phyloP scores from a whole-genome alignment of 1,284 basidiomycete genomes.

The Pseudozyma hubeiensis region DNA sequence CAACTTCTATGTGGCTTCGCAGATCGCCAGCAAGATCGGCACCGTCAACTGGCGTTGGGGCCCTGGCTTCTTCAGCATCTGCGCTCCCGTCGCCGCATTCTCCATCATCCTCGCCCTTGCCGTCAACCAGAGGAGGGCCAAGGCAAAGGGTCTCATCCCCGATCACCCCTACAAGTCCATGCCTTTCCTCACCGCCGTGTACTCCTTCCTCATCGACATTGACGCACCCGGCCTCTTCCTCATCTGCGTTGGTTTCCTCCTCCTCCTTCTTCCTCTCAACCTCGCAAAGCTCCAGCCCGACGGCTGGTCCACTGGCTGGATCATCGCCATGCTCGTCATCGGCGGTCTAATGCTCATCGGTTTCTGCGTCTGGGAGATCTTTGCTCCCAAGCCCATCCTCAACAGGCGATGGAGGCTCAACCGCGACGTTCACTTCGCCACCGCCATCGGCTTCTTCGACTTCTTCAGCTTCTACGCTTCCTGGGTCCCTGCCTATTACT shows the following conservation, averaged over 20 bases:
- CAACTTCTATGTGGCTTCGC: conserved; percentile 58
- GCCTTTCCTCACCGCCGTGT: conserved; percentile 14
- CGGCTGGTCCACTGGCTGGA: conserved; percentile 59
- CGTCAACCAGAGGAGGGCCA: conserved; percentile 58
- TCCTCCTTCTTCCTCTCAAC: conserved; percentile 62
- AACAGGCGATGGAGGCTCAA: conserved; percentile 61
- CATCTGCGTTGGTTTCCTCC: conserved; percentile 61
- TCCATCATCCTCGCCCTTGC: conserved; percentile 60
- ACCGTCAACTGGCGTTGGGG: conserved; percentile 63
- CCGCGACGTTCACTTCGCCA: conserved; percentile 63
- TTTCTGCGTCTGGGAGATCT: conserved; percentile 55
- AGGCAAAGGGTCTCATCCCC: conserved; percentile 51
- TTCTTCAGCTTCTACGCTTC: conserved; percentile 63
- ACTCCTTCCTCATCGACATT: conserved; percentile 53
- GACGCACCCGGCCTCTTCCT: conserved; percentile 63
- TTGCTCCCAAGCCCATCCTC: conserved; percentile 62
- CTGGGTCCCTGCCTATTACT: conserved; percentile 59
- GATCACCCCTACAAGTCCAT: conserved; percentile 56
- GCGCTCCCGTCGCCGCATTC: conserved; percentile 59
- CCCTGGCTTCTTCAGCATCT: conserved; percentile 65
- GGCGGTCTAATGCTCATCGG: conserved; percentile 57
- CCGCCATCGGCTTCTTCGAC: conserved; percentile 65
- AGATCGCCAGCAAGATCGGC: conserved; percentile 23
- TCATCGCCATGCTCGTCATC: conserved; percentile 64
- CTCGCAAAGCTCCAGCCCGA: conserved; percentile 45